These are phyloP conservation scores for Cordyceps tenuipes DNA, from an alignment of 2,329 filamentous ascomycete species.

Conservation along the genomic window DNA sequence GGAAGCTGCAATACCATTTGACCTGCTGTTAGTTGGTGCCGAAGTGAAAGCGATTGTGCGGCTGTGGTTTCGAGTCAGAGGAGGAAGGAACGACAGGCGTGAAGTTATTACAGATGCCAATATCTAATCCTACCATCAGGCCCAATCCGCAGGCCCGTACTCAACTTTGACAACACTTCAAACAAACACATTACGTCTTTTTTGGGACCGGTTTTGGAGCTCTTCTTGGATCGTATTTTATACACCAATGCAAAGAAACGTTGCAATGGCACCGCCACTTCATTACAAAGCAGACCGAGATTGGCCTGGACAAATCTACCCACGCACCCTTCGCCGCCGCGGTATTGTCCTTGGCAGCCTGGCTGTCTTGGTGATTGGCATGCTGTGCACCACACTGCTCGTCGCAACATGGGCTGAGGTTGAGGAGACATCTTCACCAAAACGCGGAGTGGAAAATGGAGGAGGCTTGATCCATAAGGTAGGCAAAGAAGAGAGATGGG, in stretches of 20 bases:
- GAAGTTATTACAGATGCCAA: not conserved
- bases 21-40: no score
- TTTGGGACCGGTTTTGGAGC: constrained; percentile 19
- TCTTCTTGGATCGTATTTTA: constrained; percentile 21
- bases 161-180: not conserved
- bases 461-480: not conserved
- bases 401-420: not conserved
- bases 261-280: constrained; percentile 1
- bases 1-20: not conserved
- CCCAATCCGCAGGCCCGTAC: not conserved
- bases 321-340: constrained; percentile 9
- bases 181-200: constrained; percentile 3
- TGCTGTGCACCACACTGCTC: not conserved
- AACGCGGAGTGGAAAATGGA: not conserved
- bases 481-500: not conserved
- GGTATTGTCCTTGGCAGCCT: constrained; percentile 8
- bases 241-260: not conserved
- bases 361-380: not conserved
- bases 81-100: not conserved
- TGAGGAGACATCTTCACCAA: not conserved
- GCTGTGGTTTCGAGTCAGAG: not conserved
- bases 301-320: not conserved
- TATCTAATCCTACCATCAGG: not conserved
- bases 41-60: not conserved
- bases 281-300: not conserved